Evolutionary conservation across 495 filamentous ascomycete genomes (phyloP), one percentile per base, ranked within the genome.

Genomic region (Oidiodendron maius): DNA sequence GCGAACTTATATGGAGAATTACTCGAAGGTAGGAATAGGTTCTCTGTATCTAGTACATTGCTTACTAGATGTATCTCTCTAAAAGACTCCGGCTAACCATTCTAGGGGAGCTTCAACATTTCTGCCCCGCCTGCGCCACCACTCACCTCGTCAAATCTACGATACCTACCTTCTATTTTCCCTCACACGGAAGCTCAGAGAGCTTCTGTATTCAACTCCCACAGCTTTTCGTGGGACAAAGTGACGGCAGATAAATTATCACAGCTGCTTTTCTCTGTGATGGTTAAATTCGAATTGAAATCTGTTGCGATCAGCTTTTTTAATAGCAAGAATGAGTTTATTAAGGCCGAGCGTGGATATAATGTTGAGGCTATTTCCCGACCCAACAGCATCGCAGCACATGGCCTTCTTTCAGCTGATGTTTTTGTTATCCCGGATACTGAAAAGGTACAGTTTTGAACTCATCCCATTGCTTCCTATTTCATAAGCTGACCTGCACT

Each of bases 281-380:
- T 56, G 48, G 56, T 53, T 20, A 58, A 58, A 9, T 66, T 71
- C 30, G 44, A 61, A 20, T 60, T 60, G 1, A 18, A 40, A 4
- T 59, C 53, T 52, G 68, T 60, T 16, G 52, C 59, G 15, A 52
- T 69, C 36, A 71, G 68, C 55, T 40, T 69, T 24, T 60, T 71
- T 30, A 56, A 64, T 50, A 50, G 52, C 3, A 45, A 56, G 2
- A 18, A 47, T 18, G 68, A 71, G 40, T 35, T 64, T n/a, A 45
- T 69, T 16, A 64, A 64, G 44, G 60, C 56, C 25, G 66, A 69
- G 40, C 37, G 56, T 22, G 61, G 58, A 12, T 61, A 67, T 35
- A 46, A 50, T 11, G 41, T 43, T 9, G 25, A 44, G 9, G 36
- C 32, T 12, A 50, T 71, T 26, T 28, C 34, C 34, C 56, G 68